Base-by-base conservation (phyloP, 1,139 yeast species). In the Taphrina populina region DNA sequence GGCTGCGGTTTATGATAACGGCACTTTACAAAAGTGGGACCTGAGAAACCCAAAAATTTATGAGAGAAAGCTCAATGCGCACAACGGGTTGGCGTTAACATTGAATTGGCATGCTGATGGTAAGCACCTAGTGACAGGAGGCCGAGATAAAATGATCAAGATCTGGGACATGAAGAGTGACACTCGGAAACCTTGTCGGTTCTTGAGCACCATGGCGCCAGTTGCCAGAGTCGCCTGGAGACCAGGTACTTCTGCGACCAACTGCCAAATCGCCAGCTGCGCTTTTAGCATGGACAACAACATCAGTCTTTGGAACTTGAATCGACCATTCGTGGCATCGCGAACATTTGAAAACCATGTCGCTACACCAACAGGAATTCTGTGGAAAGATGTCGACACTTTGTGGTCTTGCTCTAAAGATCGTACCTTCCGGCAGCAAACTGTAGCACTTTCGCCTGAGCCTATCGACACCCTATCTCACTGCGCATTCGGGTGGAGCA, bases 41-140 rank as follows among this genome's bases (percentile, higher is more conserved):
- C 64, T 87, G 15, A 75, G 98, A 56, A 76, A 76, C 56, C 67
- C 71, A 4, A 59, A 61, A 8, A 43, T 52, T 13, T 65, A 67
- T 11, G 96, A 88, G 62, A 73, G 82, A 49, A 81, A 84, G 60
- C 78, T 94, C 69, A 87, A 84, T 64, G 94, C 95, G 2, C 98
- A 92, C 67, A 79, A 92, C 1, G 95, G 95, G 0, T 95, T 95
- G 1, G 97, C 95, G 0, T 73, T 90, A 19, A 81, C 95, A 1
- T 70, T 92, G 7, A 88, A 87, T 65, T 88, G 95, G 81, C 96
- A 90, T 65, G 95, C 95, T 0, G 84, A 82, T 47, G 71, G 77
- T 37, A 95, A 88, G 62, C 86, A 83, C 64, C 79, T 92, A 15
- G 83, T 84, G 1, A 87, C 96, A 10, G 97, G 97, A 17, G 98